phyloP scores from a whole-genome alignment of 805 yeast genomes.

The Blastobotrys robertii region DNA sequence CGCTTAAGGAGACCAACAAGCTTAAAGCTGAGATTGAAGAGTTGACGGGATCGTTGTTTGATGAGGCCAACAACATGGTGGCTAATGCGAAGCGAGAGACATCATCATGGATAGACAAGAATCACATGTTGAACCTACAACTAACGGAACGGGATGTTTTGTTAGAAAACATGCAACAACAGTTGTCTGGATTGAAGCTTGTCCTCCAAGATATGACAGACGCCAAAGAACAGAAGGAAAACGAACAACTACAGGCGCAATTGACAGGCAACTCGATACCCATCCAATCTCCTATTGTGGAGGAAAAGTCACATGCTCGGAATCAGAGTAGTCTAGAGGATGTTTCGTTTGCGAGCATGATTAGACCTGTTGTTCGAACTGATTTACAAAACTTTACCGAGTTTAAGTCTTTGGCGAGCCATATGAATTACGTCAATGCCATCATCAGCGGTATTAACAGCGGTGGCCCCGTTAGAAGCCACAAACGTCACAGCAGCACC shows the following conservation, averaged over 20 bases:
- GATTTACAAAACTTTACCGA: conserved; percentile 5
- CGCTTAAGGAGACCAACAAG: conserved; percentile 49
- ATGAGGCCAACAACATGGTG: conserved; percentile 80
- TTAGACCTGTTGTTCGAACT: conserved; percentile 7
- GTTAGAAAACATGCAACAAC: conserved; percentile 54
- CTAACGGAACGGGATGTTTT: conserved; percentile 65
- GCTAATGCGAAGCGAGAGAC: conserved; percentile 60
- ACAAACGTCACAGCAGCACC: no score
- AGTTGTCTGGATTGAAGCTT: conserved; percentile 51
- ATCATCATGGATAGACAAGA: conserved; percentile 40
- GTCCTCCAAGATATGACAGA: conserved; percentile 51
- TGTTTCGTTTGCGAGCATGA: conserved; percentile 2
- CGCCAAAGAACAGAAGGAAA: conserved; percentile 18
- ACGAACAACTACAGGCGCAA: conserved; percentile 2
- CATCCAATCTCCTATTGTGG: no score
- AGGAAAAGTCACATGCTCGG: no score
- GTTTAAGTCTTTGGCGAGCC: conserved; percentile 2
- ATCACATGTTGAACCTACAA: conserved; percentile 66
- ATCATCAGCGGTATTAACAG: not conserved
- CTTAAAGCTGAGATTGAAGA: conserved; percentile 72
- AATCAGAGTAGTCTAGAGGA: no score
- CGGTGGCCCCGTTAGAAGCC: not conserved
- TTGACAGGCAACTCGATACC: no score
- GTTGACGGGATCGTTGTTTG: conserved; percentile 63
- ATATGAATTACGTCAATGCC: conserved; percentile 1